Conservation (phyloP, 2,329 filamentous ascomycete genomes). For the Sporothrix curviconia region DNA sequence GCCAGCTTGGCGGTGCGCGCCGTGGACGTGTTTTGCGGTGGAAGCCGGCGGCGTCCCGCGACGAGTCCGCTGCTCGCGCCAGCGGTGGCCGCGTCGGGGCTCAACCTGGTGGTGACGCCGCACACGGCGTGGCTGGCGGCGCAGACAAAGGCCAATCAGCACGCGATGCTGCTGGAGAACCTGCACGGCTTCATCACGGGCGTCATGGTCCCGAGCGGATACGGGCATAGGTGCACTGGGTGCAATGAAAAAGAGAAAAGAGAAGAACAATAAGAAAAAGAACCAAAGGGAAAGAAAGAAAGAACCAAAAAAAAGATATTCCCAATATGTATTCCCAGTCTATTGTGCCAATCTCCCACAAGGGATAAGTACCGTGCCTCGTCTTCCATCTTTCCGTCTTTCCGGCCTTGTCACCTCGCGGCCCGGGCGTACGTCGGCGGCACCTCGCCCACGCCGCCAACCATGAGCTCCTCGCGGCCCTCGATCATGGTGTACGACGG, state of each 20-base stretch:
- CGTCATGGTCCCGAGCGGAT: slow-evolving; percentile 1
- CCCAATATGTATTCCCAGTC: no score
- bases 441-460: slow-evolving; percentile 27
- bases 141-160: slow-evolving; percentile 16
- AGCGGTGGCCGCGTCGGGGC: neutral
- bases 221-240: no score
- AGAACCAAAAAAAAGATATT: no score
- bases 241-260: no score
- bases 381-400: neutral
- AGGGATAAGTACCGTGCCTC: no score
- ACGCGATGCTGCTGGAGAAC: slow-evolving; percentile 16
- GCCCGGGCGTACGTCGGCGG: slow-evolving; percentile 22
- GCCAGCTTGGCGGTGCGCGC: slow-evolving; percentile 28
- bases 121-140: slow-evolving; percentile 19
- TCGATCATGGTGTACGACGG: slow-evolving; percentile 26
- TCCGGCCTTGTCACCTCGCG: neutral
- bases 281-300: no score
- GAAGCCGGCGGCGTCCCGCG: slow-evolving; percentile 24
- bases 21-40: slow-evolving; percentile 29
- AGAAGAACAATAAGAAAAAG: neutral
- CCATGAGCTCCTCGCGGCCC: slow-evolving; percentile 26
- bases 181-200: slow-evolving; percentile 14
- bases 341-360: no score
- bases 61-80: slow-evolving; percentile 15
- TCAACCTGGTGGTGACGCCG: slow-evolving; percentile 19